phyloP scores from a whole-genome alignment of 2,329 filamentous ascomycete genomes.

The Colletotrichum sp. region DNA sequence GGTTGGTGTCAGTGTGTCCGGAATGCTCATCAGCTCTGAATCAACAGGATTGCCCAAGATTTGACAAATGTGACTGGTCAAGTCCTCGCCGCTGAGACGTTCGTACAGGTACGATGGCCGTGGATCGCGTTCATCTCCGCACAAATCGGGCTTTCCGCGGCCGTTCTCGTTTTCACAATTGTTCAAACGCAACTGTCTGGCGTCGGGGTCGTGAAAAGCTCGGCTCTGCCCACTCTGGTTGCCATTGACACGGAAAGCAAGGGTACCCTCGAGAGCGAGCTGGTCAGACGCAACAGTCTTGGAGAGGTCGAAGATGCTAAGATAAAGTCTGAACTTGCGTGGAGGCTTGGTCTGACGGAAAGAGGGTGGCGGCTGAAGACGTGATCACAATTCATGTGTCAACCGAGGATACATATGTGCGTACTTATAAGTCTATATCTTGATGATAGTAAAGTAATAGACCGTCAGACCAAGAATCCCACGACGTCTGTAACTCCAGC shows the following conservation, averaged over 20 bases:
- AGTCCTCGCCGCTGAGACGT: slow-evolving; percentile 1
- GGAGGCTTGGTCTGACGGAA: not conserved
- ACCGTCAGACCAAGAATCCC: not conserved
- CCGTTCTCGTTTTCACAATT: not conserved
- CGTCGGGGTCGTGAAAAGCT: not conserved
- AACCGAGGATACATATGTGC: not conserved
- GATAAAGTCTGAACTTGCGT: not conserved
- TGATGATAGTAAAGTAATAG: not conserved
- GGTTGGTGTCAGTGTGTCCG: not conserved
- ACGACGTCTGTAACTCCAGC: not conserved
- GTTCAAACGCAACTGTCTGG: not conserved
- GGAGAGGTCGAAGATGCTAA: not conserved
- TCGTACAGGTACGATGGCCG: slow-evolving; percentile 21
- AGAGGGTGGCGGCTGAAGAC: not conserved
- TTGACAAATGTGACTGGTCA: not conserved
- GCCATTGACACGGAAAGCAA: not conserved
- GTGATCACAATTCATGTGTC: not conserved
- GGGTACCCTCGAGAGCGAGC: not conserved
- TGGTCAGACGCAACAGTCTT: not conserved
- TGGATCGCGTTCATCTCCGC: slow-evolving; percentile 22
- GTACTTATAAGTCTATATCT: not conserved
- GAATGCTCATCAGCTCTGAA: not conserved
- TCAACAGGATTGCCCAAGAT: not conserved
- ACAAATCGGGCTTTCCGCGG: slow-evolving; percentile 16
- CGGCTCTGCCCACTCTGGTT: not conserved